Evolutionary conservation across 768 basidiomycete species (phyloP).

Genomic region (Nidularia sp.): DNA sequence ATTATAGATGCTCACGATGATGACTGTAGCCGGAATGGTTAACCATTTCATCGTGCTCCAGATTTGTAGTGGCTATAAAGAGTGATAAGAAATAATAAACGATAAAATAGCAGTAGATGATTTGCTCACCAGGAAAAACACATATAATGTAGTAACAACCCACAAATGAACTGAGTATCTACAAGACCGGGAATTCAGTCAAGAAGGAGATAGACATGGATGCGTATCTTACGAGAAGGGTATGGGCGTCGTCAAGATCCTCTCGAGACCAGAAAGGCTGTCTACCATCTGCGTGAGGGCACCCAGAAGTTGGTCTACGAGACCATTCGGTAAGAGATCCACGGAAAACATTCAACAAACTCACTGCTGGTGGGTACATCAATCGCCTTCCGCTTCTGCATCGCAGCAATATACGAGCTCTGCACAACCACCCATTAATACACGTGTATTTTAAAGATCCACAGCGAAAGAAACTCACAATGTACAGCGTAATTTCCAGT

Average conservation of each 20-base stretch:
- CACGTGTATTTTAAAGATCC: background rate
- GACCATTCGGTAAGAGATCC: conserved; percentile 16
- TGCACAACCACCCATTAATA: conserved; percentile 15
- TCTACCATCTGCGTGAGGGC: conserved; percentile 57
- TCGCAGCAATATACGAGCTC: conserved; percentile 63
- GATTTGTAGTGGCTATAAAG: conserved; percentile 59
- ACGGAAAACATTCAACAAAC: conserved; percentile 14
- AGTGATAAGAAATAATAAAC: background rate
- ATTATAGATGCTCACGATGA: conserved; percentile 21
- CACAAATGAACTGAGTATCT: conserved; percentile 70
- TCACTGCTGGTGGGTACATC: conserved; percentile 62
- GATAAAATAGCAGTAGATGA: background rate
- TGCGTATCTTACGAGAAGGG: conserved; percentile 56
- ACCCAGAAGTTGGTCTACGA: conserved; percentile 25
- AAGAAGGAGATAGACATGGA: conserved; percentile 74
- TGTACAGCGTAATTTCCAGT: conserved; percentile 64
- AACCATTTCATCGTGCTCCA: conserved; percentile 49
- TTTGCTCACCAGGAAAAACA: conserved; percentile 45
- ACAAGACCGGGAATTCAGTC: conserved; percentile 24
- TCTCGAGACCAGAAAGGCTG: conserved; percentile 63
- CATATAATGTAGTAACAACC: conserved; percentile 60
- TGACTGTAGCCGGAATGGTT: conserved; percentile 59
- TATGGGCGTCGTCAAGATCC: conserved; percentile 73
- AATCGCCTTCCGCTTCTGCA: conserved; percentile 50
- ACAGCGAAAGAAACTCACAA: conserved; percentile 14